These are phyloP conservation scores for Lentinula guzmanii DNA, from an alignment of 768 basidiomycete species.

Conservation along the genomic window DNA sequence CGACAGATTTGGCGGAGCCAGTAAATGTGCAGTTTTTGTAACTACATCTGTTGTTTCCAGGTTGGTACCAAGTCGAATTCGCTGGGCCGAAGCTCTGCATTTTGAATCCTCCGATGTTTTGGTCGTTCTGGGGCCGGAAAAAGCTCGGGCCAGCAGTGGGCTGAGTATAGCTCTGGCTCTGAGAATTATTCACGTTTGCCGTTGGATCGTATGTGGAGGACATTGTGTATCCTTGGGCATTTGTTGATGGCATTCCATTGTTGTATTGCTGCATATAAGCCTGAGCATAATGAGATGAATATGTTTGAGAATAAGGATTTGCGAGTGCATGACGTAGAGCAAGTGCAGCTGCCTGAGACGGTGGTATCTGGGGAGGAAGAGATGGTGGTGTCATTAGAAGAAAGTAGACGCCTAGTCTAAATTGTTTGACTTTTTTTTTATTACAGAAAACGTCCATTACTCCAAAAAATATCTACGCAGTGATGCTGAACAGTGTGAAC, in stretches of 20 bases:
- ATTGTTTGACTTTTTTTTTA: not conserved
- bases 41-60: slow-evolving; percentile 56
- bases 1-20: slow-evolving; percentile 66
- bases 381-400: not conserved
- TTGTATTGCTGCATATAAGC: slow-evolving; percentile 36
- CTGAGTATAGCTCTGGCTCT: not conserved
- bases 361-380: not conserved
- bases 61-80: slow-evolving; percentile 47
- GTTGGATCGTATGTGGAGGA: slow-evolving; percentile 30
- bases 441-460: not conserved
- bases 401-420: not conserved
- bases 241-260: slow-evolving; percentile 16
- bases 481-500: not conserved
- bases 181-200: not conserved
- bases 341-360: slow-evolving; percentile 3
- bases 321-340: not conserved
- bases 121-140: not conserved
- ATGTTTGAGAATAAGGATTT: slow-evolving; percentile 9
- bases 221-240: slow-evolving; percentile 28
- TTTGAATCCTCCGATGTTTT: not conserved
- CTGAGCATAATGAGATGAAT: slow-evolving; percentile 51
- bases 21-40: slow-evolving; percentile 60
- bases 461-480: slow-evolving; percentile 4
- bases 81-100: not conserved
- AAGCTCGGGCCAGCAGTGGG: not conserved